Evolutionary conservation across 805 yeast genomes (phyloP), one percentile per base, ranked within the genome.

Genomic region (Monosporozyma aerobia): DNA sequence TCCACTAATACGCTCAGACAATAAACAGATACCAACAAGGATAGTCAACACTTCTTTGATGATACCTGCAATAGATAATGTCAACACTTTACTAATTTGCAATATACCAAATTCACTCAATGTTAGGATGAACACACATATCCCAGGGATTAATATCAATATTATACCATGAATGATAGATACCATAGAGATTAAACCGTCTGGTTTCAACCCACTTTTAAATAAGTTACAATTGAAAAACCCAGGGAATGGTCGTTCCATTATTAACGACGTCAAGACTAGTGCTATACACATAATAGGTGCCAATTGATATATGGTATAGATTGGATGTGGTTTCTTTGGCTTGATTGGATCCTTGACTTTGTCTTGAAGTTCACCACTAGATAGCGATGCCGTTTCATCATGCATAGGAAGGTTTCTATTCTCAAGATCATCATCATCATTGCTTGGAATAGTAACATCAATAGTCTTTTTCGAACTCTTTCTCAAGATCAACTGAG

Each of bases 1-100:
- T 7, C 86, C 80, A 27, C 58, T 63, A 49, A 94, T 73, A 40
- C 69, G 67, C 67, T 94, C 99, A 43, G 85, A 84, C 67, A 89
- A 87, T 1, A 90, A 74, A 5, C 88, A 56, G 33, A 78, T 69
- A 53, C 92, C 81, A 1, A 84, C 76, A 33, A 78, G 60, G 40
- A 94, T 89, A 0, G 99, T 94, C 47, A 90, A 72, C 14, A 94
- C 74, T 67, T 94, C 99, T 65, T 94, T 94, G 66, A 92, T 87
- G 16, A 94, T 87, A 1, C 99, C 99, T 0, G 95, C 95, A 44
- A 94, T 80, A 5, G 95, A 83, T 32, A 94, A 70, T 0, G 99
- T 90, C 46, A 90, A 75, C 13, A 94, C 89, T 52, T 88, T 86
- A 0, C 97, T 87, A 44, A 83, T 80, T 52, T 86, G 84, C 50